These are phyloP conservation scores for Apiospora pterosperma DNA, from an alignment of 2,329 filamentous ascomycete genomes.

Conservation along the genomic window DNA sequence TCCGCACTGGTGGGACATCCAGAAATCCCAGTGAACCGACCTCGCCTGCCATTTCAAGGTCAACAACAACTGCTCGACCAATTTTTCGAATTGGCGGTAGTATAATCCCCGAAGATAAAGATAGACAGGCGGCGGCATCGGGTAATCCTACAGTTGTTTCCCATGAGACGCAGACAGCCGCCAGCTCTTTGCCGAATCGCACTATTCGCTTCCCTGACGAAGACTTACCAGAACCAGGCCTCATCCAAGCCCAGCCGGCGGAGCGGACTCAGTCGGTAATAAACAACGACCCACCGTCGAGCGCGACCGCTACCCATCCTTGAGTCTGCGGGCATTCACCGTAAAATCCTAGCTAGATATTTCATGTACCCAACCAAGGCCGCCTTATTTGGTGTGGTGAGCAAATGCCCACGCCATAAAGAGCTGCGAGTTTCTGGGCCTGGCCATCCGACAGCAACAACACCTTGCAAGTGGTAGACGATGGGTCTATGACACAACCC, in stretches of 20 bases:
- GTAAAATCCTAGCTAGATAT: neutral
- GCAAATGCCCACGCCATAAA: no score
- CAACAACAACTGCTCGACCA: conserved; percentile 14
- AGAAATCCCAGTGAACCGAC: conserved; percentile 3
- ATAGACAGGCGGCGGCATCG: neutral
- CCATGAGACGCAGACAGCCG: no score
- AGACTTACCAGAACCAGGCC: neutral
- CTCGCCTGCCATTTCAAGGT: conserved; percentile 7
- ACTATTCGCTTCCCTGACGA: conserved; percentile 5
- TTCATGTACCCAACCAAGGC: neutral
- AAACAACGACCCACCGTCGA: neutral
- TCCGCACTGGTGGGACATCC: conserved; percentile 13
- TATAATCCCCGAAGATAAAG: neutral
- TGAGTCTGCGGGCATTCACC: neutral
- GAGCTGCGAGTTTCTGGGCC: no score
- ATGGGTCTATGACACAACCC: neutral
- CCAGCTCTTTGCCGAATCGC: conserved; percentile 3
- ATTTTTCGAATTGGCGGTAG: conserved; percentile 35
- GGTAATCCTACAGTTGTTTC: neutral
- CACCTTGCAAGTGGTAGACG: neutral
- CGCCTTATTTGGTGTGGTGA: neutral
- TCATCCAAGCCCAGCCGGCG: neutral
- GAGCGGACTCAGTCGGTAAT: neutral
- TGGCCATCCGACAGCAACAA: neutral
- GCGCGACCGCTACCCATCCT: neutral